Evolutionary conservation across 75 land plant species (phyloP), one percentile per base, ranked within the genome.

Genomic region (Sequoia sempervirens): DNA sequence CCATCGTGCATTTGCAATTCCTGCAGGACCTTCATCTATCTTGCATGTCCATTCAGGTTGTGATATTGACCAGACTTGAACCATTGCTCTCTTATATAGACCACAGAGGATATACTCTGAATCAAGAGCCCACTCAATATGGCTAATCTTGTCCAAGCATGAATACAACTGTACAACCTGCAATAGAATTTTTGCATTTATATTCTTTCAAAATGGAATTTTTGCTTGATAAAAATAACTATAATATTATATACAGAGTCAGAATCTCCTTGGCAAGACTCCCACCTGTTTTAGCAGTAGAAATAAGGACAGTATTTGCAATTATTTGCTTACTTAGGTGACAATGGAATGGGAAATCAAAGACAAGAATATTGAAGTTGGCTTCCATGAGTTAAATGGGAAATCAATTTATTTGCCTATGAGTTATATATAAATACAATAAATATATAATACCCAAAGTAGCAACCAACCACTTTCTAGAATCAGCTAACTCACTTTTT

Each of bases 41-140:
- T 93, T 97, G 80, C 99, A 97, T 43, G 98, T 97, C 99, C 99
- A 97, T 58, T 97, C 99, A 54, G 96, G 96, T 83, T 95, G 96
- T 78, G 91, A 85, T 46, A 97, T 81, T 20, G 99, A 97, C 99
- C 99, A 97, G n/a, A 91, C 99, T 82, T 97, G 99, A 46, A 97
- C 93, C 93, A 95, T 89, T 45, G 98, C 93, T 75, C 90, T 89
- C 87, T 97, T 97, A 84, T 88, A 87, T 3, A 97, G 93, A n/a
- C 93, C 98, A 92, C 99, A 97, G 13, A 97, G 94, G 28, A 97
- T 87, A 83, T 95, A 97, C 47, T 93, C 98, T 12, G 98, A 97
- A 89, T 95, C 99, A 80, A 87, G 92, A 43, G 99, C 96, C 99
- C 99, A 97, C 82, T 95, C 99, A 58, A 95, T 87, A 79, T 92